Evolutionary conservation across 306 rosid genomes (phyloP).

Genomic region (Quercus alba): DNA sequence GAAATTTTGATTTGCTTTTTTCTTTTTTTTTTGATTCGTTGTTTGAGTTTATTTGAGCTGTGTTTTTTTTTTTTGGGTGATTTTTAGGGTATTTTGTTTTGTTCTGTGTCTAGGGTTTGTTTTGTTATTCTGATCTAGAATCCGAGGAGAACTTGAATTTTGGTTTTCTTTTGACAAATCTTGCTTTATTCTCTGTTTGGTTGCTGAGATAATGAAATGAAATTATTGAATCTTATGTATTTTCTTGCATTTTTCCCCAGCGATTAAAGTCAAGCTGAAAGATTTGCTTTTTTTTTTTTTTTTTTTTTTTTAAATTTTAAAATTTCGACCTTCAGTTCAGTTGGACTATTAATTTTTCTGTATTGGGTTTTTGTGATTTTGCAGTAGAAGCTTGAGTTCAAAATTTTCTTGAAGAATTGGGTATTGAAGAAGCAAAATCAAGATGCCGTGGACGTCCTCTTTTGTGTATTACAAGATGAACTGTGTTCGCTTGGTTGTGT

Average conservation of each 20-base stretch:
- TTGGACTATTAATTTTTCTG: background rate
- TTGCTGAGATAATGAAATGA: too few relatives aligned
- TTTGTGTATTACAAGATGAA: slow-evolving; percentile 61
- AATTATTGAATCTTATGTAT: too few relatives aligned
- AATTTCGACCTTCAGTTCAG: background rate
- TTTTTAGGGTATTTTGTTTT: background rate
- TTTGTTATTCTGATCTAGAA: background rate
- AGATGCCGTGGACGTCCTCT: slow-evolving; percentile 88
- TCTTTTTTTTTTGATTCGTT: too few relatives aligned
- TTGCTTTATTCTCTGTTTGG: too few relatives aligned
- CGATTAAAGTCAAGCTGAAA: too few relatives aligned
- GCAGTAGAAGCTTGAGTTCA: slow-evolving; percentile 29
- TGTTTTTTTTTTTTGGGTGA: background rate
- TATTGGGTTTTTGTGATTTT: slow-evolving; percentile 18
- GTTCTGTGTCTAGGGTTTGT: slow-evolving; percentile 7
- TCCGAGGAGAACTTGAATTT: background rate
- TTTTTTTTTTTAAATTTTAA: background rate
- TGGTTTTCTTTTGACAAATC: too few relatives aligned
- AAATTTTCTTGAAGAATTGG: slow-evolving; percentile 24
- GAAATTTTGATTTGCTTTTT: too few relatives aligned
- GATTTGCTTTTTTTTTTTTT: slow-evolving; percentile 1
- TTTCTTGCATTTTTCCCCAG: too few relatives aligned
- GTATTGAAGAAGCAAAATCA: slow-evolving; percentile 43
- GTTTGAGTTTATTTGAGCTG: background rate
- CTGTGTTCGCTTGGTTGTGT: slow-evolving; percentile 87